A percentile compares a stretch with the other conserved stretches of the same genome.
phyloP scores from a whole-genome alignment of 202 grass and related monocot genomes.

The Carex arenaria region DNA sequence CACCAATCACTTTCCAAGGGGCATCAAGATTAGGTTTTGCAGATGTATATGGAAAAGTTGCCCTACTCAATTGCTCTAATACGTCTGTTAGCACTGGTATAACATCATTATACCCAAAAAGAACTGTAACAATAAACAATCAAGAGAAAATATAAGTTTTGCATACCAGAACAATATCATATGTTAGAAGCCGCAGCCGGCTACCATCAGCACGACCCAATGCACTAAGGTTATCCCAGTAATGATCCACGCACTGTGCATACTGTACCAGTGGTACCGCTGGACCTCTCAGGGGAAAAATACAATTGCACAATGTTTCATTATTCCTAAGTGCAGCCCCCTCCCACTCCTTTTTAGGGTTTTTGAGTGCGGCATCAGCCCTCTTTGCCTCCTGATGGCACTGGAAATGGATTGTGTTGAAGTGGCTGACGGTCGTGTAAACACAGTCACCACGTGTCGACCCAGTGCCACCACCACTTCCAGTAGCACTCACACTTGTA shows the following conservation, averaged over 20 bases:
- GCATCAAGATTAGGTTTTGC: background rate
- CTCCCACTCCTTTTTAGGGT: slow-evolving; percentile 98
- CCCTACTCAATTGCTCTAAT: background rate
- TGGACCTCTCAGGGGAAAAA: slow-evolving; percentile 78
- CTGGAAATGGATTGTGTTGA: slow-evolving; percentile 97
- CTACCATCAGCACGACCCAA: slow-evolving; percentile 85
- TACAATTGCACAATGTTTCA: slow-evolving; percentile 96
- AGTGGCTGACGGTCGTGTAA: slow-evolving; percentile 92
- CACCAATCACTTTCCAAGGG: background rate
- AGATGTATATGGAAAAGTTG: background rate
- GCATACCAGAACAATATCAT: slow-evolving; percentile 95
- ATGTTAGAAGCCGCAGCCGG: slow-evolving; percentile 77
- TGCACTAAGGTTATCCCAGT: slow-evolving; percentile 90
- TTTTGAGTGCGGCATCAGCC: slow-evolving; percentile 86
- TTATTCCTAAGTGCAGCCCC: slow-evolving; percentile 94
- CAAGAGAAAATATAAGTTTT: background rate
- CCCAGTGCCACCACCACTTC: slow-evolving; percentile 52
- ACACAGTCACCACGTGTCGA: slow-evolving; percentile 83
- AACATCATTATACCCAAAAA: background rate
- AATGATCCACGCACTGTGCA: slow-evolving; percentile 77
- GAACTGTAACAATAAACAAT: background rate
- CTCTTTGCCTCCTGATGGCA: slow-evolving; percentile 97
- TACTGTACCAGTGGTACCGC: slow-evolving; percentile 79
- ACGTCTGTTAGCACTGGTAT: background rate
- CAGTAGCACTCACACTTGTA: slow-evolving; percentile 55